These are phyloP conservation scores for Bothriochloa decipiens DNA, from an alignment of 176 grass and related monocot genomes.

Conservation along the genomic window DNA sequence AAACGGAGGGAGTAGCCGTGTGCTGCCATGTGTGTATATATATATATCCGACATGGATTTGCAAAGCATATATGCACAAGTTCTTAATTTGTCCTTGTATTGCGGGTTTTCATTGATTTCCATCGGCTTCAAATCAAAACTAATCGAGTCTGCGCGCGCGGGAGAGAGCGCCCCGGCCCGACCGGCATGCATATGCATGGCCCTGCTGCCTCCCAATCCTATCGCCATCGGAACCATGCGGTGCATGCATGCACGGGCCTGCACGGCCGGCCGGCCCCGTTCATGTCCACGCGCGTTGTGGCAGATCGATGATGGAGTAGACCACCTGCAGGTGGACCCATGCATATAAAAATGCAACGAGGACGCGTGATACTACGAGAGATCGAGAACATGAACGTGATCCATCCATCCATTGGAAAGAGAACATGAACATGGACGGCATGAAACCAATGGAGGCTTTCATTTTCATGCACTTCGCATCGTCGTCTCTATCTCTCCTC, in stretches of 20 bases:
- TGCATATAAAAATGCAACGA: neutral
- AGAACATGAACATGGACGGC: too few species aligned
- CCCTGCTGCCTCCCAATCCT: neutral
- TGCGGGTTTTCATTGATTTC: too few species aligned
- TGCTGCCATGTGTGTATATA: too few species aligned
- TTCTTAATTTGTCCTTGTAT: too few species aligned
- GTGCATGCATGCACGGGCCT: slow-evolving; percentile 1
- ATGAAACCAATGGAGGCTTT: neutral
- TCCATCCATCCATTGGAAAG: neutral
- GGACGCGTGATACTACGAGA: neutral
- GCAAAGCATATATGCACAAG: too few species aligned
- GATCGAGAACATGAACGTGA: neutral
- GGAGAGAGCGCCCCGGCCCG: neutral
- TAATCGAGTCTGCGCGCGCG: neutral
- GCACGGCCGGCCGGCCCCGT: neutral
- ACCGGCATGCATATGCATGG: neutral
- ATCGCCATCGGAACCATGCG: neutral
- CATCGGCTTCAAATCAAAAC: neutral
- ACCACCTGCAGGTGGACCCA: neutral
- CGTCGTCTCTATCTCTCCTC: too few species aligned
- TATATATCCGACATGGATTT: too few species aligned
- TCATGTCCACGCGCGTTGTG: slow-evolving; percentile 18
- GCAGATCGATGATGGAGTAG: neutral
- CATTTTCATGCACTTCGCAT: neutral
- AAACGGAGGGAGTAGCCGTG: too few species aligned